phyloP scores from a whole-genome alignment of 306 rosid genomes.

The Sindora glabra region DNA sequence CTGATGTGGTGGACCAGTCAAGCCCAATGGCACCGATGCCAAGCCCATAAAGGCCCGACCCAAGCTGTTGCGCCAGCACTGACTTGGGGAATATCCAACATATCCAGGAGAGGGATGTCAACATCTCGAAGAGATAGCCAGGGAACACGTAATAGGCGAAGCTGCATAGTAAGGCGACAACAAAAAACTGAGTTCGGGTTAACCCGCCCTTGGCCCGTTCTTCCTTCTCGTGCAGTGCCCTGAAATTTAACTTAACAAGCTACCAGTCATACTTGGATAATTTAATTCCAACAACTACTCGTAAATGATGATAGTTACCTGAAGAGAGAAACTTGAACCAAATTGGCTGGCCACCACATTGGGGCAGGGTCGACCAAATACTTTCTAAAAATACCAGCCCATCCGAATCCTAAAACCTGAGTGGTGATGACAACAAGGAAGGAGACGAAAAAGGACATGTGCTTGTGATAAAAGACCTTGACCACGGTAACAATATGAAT shows the following conservation, averaged over 20 bases:
- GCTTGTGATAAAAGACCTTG: conserved; percentile 46
- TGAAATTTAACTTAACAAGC: too few relatives aligned
- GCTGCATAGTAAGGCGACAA: conserved; percentile 77
- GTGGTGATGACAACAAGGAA: conserved; percentile 70
- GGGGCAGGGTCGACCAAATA: conserved; percentile 88
- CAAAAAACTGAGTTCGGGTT: conserved; percentile 66
- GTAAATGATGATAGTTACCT: conserved; percentile 28
- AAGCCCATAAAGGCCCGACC: conserved; percentile 76
- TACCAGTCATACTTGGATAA: too few relatives aligned
- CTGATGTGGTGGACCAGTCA: conserved; percentile 81
- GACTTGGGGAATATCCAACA: conserved; percentile 72
- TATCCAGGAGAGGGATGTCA: conserved; percentile 77
- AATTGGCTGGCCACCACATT: conserved; percentile 98
- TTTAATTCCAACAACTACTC: not conserved
- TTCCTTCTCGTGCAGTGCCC: conserved; percentile 86
- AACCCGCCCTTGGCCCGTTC: conserved; percentile 50
- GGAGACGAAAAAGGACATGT: conserved; percentile 62
- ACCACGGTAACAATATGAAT: conserved; percentile 79
- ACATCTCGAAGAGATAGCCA: conserved; percentile 70
- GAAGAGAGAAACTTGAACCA: conserved; percentile 96
- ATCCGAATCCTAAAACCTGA: conserved; percentile 93
- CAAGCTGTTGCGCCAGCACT: conserved; percentile 73
- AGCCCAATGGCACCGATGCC: conserved; percentile 63
- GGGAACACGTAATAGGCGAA: conserved; percentile 83
- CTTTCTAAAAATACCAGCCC: conserved; percentile 89